Evolutionary conservation across 2,329 filamentous ascomycete species (phyloP).

Genomic region (Pezicula radicicola): DNA sequence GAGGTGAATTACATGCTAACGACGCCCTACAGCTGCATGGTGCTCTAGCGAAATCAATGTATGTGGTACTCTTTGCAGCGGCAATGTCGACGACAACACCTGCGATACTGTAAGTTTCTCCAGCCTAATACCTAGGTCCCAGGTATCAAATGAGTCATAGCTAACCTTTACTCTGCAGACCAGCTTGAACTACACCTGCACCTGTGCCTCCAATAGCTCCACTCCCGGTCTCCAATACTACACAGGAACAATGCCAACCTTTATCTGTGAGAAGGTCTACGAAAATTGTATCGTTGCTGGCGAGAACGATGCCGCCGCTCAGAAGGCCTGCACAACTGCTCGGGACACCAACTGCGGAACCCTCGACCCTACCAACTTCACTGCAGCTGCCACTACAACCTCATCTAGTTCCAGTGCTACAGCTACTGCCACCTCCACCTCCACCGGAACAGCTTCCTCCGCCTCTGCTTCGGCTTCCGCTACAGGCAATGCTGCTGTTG

Average conservation of each 20-base stretch:
- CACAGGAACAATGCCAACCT: slow-evolving; percentile 55
- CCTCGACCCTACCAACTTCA: slow-evolving; percentile 23
- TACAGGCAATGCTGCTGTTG: slow-evolving; percentile 36
- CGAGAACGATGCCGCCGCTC: slow-evolving; percentile 41
- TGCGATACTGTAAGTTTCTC: slow-evolving; percentile 52
- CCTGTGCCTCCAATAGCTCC: slow-evolving; percentile 49
- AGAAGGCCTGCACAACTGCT: slow-evolving; percentile 41
- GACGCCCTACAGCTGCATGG: slow-evolving; percentile 42
- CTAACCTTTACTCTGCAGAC: slow-evolving; percentile 27
- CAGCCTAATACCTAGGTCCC: not conserved
- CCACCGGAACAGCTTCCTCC: slow-evolving; percentile 24
- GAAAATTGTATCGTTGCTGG: slow-evolving; percentile 42
- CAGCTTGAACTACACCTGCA: slow-evolving; percentile 52
- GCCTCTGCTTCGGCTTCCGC: slow-evolving; percentile 23
- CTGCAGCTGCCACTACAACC: slow-evolving; percentile 19
- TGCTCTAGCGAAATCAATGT: slow-evolving; percentile 56
- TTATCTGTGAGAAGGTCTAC: slow-evolving; percentile 53
- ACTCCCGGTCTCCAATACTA: slow-evolving; percentile 54
- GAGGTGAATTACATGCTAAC: slow-evolving; percentile 5
- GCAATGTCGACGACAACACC: slow-evolving; percentile 43
- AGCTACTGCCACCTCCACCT: slow-evolving; percentile 11
- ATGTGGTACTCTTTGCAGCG: slow-evolving; percentile 58
- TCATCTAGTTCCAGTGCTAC: slow-evolving; percentile 35
- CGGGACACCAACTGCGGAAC: slow-evolving; percentile 47
- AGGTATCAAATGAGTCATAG: not conserved